Evolutionary conservation across 2,329 filamentous ascomycete genomes (phyloP), one percentile per base, ranked within the genome.

Genomic region (Fusarium compactum): DNA sequence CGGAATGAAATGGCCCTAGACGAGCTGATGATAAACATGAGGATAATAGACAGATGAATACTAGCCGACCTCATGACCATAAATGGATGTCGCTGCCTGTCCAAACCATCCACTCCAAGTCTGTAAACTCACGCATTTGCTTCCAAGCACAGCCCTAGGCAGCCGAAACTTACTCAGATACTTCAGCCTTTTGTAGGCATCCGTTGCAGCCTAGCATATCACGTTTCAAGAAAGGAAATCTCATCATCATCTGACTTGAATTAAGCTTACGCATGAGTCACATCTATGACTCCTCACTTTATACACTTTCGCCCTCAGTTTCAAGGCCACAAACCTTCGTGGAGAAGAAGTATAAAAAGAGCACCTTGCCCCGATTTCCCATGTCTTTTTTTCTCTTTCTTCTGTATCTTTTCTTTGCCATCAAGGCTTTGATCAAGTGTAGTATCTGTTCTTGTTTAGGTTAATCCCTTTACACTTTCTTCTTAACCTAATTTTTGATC

Each of bases 361-460:
- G 8, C 29, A 2, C 16, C n/a, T 18, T 24, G 24, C 34, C 29
- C 40, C 20, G 34, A 12, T 8, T 16, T 29, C n/a, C 54, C 9
- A 9, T 22, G 24, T 58, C 11, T 22, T 56, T 67, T 67, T 45
- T 22, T 58, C 27, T 29, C 27, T 58, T 55, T 57, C 32, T 60
- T 62, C 70, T 53, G 44, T 27, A 75, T 57, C 66, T 71, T 59
- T 67, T 58, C 46, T 74, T 68, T 64, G 70, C 73, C 71, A 55
- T 58, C 34, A 43, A 5, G 66, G 70, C 75, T 76, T 47, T 32
- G 66, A 74, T 74, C 61, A 62, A 73, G 48, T 74, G 74, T 75
- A 76, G 74, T 73, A 76, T 71, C 70, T 74, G 74, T 76, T 76
- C 71, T 73, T 75, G 70, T 70, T 57, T 50, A 66, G 74, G 69